Evolutionary conservation across 805 yeast genomes (phyloP), one percentile per base, ranked within the genome.

Genomic region (Kuraishia ogatae): DNA sequence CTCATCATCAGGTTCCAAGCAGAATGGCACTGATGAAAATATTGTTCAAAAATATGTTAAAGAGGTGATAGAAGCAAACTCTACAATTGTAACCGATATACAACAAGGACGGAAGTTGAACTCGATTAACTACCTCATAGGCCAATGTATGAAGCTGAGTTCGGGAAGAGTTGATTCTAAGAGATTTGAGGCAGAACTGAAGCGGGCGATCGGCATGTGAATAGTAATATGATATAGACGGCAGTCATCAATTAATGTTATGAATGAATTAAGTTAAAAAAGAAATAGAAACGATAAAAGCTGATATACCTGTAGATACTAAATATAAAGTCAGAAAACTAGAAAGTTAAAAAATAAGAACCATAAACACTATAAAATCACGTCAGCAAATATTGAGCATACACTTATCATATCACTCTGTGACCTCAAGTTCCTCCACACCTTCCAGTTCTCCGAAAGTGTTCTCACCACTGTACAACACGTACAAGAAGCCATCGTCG

Each of bases 401-500:
- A 28, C 52, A 43, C 29, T 22, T 21, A 21, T 24, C 39, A 49
- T 48, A 53, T 19, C 48, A 35, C n/a, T 35, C 17, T 13, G 43
- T 3, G 17, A 15, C 51, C 52, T 54, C 51, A 46, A 62, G 47
- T 52, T 65, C 69, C 54, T 65, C 66, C 39, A 66, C 67, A 35
- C 64, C 64, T 49, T 63, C 67, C 54, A 63, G 39, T 17, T 71
- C 72, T 56, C 99, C 99, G 75, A 94, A 94, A 6, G 99, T 94
- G 74, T 94, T 94, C 73, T 94, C 99, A 52, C 99, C 98, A 6
- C 97, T 89, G 75, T 93, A 93, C 60, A 96, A 82, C 60, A 94
- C 93, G 73, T 94, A 94, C 66, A 94, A 82, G 72, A 94, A 94
- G 43, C 99, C 99, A 70, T 94, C 99, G 67, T 93, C 93, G 68